Conservation (phyloP, 306 rosid species). For the Sechiopsis laciniata region DNA sequence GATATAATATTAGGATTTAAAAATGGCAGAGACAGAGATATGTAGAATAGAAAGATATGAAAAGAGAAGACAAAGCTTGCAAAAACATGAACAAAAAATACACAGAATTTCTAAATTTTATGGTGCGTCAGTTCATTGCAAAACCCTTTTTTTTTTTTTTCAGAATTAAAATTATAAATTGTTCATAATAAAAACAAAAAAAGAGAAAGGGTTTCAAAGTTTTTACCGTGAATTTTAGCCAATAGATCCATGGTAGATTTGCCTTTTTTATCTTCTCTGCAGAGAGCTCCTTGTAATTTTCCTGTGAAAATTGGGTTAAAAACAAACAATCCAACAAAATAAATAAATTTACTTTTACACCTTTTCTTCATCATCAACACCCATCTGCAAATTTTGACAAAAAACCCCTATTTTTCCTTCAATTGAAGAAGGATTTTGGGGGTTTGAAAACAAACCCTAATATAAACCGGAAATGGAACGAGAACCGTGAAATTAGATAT, state of each 20-base stretch:
- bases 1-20: not conserved
- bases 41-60: not conserved
- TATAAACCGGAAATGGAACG: not conserved
- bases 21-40: not conserved
- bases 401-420: not conserved
- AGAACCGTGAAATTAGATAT: not conserved
- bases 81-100: not conserved
- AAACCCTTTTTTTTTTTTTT: not conserved
- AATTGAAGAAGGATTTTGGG: not conserved
- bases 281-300: constrained; percentile 1
- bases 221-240: constrained; percentile 18
- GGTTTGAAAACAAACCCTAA: constrained; percentile 8
- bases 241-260: constrained; percentile 18
- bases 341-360: not conserved
- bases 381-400: not conserved
- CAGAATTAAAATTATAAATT: constrained; percentile 6
- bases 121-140: constrained; percentile 11
- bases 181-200: too few species aligned
- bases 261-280: not conserved
- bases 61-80: constrained; percentile 20
- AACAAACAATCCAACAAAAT: not conserved
- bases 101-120: constrained; percentile 6
- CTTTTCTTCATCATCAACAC: not conserved
- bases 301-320: constrained; percentile 10
- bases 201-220: not conserved